Evolutionary conservation across 257 asterid genomes (phyloP), one percentile per base, ranked within the genome.

Genomic region (Capsicum chinense): DNA sequence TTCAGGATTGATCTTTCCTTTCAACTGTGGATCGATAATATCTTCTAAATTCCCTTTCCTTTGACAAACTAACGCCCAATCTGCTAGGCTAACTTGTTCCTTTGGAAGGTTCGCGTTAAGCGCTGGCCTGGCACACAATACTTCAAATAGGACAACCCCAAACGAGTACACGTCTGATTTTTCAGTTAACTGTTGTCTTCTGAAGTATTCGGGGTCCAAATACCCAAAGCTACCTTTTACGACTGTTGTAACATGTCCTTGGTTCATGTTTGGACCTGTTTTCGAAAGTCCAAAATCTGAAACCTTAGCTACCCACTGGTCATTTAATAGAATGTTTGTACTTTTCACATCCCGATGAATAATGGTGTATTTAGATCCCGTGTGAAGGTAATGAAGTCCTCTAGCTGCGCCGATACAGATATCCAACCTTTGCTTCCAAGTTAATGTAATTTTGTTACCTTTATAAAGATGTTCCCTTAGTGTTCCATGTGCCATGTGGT

Each of bases 341-440:
- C 98, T 92, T 89, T 95, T 95, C 44, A 95, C 98, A 62, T 95
- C 99, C 16, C 99, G 83, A 66, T 95, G 99, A n/a, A 95, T 95
- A 84, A 95, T 95, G 47, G 97, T 92, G 89, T 93, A 92, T 85
- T 87, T 93, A 12, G 97, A 96, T 0, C 98, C 98, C 0, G 98
- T 93, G 86, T 95, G 98, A 71, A 95, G 96, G 79, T 95, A 93
- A 83, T 93, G 97, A 13, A 95, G 94, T 42, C 98, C 98, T 4
- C 95, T 90, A 1, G 98, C 98, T 0, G 98, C 97, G 0, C 98
- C 98, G 6, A 94, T 93, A 83, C 97, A 93, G 3, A 92, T 90
- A 8, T 94, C 97, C 13, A 94, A 83, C 62, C 98, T 84, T 16
- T 94, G 98, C 68, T 93, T 94, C 98, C 98, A 94, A 0, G 97